phyloP scores from a whole-genome alignment of 768 basidiomycete genomes.

The Chiua virens region DNA sequence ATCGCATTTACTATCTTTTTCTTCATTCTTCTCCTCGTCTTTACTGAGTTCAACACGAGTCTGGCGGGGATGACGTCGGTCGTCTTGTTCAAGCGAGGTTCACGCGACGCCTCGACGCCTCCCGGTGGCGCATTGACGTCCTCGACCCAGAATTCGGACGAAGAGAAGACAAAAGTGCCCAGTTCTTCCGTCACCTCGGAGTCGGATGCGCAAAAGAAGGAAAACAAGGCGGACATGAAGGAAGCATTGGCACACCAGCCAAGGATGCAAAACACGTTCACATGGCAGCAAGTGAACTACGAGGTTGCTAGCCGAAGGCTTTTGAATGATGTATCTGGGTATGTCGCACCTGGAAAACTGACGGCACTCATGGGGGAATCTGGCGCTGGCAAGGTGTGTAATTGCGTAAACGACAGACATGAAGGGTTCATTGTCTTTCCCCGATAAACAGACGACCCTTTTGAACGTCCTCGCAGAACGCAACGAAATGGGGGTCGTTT shows the following conservation, averaged over 20 bases:
- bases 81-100: constrained; percentile 66
- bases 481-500: constrained; percentile 36
- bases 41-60: constrained; percentile 55
- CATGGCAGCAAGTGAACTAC: constrained; percentile 76
- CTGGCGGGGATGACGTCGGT: constrained; percentile 40
- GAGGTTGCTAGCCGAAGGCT: constrained; percentile 57
- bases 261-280: constrained; percentile 60
- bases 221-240: constrained; percentile 21
- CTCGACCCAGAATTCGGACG: constrained; percentile 21
- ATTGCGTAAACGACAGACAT: no score
- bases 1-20: constrained; percentile 65
- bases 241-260: constrained; percentile 37
- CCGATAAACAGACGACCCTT: constrained; percentile 41
- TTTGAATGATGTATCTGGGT: constrained; percentile 75
- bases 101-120: constrained; percentile 10
- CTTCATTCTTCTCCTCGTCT: constrained; percentile 50
- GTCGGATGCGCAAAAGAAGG: constrained; percentile 1
- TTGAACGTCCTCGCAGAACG: constrained; percentile 49
- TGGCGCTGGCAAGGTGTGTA: constrained; percentile 45
- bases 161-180: constrained; percentile 27
- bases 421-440: not conserved
- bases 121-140: no score
- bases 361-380: constrained; percentile 76
- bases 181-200: constrained; percentile 3
- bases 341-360: constrained; percentile 76